Percentiles rank a stretch among this genome's conserved stretches.
These are phyloP conservation scores for Cronartium quercuum DNA, from an alignment of 1,284 basidiomycete genomes.

Conservation along the genomic window DNA sequence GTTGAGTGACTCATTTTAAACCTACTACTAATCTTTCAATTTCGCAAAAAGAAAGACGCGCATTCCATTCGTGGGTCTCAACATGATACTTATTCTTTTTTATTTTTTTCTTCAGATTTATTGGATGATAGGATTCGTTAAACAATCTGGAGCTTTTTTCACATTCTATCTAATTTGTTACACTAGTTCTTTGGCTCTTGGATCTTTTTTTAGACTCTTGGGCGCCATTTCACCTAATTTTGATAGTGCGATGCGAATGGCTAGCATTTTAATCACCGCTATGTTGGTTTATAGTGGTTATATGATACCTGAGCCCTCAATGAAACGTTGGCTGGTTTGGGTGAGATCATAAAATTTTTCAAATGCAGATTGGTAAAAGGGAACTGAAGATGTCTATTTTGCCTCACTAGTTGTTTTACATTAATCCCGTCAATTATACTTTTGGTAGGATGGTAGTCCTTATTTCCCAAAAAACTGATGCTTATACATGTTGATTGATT, in stretches of 20 bases:
- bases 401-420: conserved; percentile 53
- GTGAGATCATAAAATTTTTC: conserved; percentile 3
- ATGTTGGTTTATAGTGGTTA: conserved; percentile 63
- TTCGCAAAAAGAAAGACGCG: conserved; percentile 4
- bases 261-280: conserved; percentile 59
- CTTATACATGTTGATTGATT: background rate
- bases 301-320: conserved; percentile 58
- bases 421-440: conserved; percentile 52
- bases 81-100: background rate
- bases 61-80: background rate
- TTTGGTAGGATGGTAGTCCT: background rate
- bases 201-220: conserved; percentile 59
- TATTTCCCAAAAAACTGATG: background rate
- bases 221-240: conserved; percentile 57
- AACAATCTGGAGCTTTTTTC: conserved; percentile 51
- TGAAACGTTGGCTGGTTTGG: conserved; percentile 44
- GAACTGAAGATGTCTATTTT: too few relatives aligned
- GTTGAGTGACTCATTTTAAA: conserved; percentile 48
- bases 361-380: conserved; percentile 9
- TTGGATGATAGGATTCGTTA: conserved; percentile 59
- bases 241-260: conserved; percentile 59
- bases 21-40: too few relatives aligned
- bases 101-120: conserved; percentile 52
- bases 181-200: conserved; percentile 3
- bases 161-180: conserved; percentile 45